phyloP scores from a whole-genome alignment of 1,284 basidiomycete genomes.

The Leccinum pachyderme region DNA sequence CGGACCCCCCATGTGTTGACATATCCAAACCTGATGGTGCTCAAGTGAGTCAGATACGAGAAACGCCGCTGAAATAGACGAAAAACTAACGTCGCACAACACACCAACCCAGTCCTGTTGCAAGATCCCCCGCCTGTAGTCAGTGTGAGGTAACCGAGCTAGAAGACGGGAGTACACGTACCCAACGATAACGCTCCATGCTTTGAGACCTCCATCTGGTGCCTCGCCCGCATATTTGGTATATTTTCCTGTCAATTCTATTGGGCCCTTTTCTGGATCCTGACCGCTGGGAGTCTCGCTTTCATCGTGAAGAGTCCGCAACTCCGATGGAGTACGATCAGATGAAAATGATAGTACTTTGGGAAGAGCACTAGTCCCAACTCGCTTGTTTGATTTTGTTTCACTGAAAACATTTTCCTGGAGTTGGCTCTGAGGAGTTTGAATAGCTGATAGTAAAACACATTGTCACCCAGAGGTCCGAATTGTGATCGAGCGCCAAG shows the following conservation, averaged over 20 bases:
- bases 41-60: constrained; percentile 8
- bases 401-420: not conserved
- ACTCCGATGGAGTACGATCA: not conserved
- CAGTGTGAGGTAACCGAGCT: not conserved
- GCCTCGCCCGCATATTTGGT: constrained; percentile 25
- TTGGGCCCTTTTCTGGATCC: constrained; percentile 15
- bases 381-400: not conserved
- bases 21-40: constrained; percentile 25
- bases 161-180: constrained; percentile 22
- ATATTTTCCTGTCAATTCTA: constrained; percentile 8
- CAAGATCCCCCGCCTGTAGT: not conserved
- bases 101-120: constrained; percentile 20
- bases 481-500: not conserved
- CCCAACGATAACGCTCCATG: constrained; percentile 52
- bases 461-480: not conserved
- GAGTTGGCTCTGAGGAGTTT: not conserved
- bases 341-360: not conserved
- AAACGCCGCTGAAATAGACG: not conserved
- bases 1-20: constrained; percentile 32
- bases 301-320: constrained; percentile 9
- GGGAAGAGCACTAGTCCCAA: not conserved
- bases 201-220: constrained; percentile 52
- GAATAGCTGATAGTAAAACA: not conserved
- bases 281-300: not conserved
- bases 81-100: constrained; percentile 14